phyloP scores from a whole-genome alignment of 1,139 yeast genomes.

The Pichia sp. region DNA sequence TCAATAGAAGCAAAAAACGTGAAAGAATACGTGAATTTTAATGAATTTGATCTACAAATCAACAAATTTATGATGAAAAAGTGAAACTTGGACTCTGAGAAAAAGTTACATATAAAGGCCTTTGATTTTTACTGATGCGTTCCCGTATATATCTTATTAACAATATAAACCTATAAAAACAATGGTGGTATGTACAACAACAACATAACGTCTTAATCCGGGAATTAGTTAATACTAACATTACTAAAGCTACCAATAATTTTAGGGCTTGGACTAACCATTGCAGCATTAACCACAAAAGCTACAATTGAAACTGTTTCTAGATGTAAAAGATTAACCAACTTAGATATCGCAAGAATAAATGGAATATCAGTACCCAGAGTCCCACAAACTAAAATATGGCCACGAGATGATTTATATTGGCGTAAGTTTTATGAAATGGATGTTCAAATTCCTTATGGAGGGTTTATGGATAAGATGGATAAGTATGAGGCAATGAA shows the following conservation, averaged over 20 bases:
- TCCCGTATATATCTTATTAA: too few species aligned
- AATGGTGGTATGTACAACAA: not conserved
- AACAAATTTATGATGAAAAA: not conserved
- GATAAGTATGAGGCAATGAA: conserved; percentile 56
- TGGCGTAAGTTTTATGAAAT: conserved; percentile 33
- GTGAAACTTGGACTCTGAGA: not conserved
- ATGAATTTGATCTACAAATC: not conserved
- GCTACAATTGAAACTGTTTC: conserved; percentile 42
- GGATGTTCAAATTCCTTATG: conserved; percentile 24
- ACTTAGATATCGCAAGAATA: conserved; percentile 50
- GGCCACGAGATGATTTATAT: conserved; percentile 18
- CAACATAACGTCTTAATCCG: not conserved
- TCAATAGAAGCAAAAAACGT: not conserved
- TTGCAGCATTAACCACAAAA: conserved; percentile 46
- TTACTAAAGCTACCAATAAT: conserved; percentile 40
- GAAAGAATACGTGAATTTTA: not conserved
- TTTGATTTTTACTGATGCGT: not conserved
- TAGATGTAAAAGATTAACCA: conserved; percentile 41
- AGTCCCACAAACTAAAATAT: conserved; percentile 1
- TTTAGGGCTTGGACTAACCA: conserved; percentile 51
- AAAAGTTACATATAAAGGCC: not conserved
- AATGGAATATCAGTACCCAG: conserved; percentile 31
- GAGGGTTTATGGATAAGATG: conserved; percentile 49
- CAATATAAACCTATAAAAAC: not conserved
- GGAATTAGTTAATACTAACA: not conserved